Evolutionary conservation across 257 asterid species (phyloP), one percentile per base, ranked within the genome.

Genomic region (Phtheirospermum japonicum): DNA sequence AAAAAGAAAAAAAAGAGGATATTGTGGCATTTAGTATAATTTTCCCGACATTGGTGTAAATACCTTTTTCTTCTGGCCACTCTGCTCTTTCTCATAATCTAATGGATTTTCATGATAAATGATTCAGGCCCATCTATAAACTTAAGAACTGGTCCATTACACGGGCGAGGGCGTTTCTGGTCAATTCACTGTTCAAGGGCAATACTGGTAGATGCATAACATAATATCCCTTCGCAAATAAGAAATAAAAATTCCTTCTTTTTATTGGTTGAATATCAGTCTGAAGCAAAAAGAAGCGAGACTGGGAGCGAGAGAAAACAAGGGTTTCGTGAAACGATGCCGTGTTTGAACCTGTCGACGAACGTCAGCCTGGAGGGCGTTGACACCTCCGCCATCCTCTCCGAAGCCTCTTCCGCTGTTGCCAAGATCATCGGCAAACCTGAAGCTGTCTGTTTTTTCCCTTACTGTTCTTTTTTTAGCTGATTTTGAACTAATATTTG

Each of bases 391-490:
- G 59, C 89, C 67, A 71, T 91, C 64, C 95, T 91, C 78, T 79
- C 95, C 4, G 96, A 91, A 77, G 92, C 94, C 34, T 74, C 98
- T 64, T 84, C 96, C 55, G 37, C 85, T 32, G 95, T 91, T 13
- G 95, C 98, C 69, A 81, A 86, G 68, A 52, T 88, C 77, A 81
- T 83, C 79, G 88, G 95, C 76, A 91, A 91, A 70, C 98, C 98
- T 20, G 93, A 86, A 65, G 84, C 94, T 13, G 97, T 91, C 61
- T 52, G 79, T 66, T 34, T 50, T 57, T 40, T 57, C 3, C 37
- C 54, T 2, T 14, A 9, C 31, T 43, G 7, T 46, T 32, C 50
- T 3, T 40, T n/a, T 20, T 49, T 50, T 34, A 17, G 32, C 2
- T 28, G 10, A 9, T 52, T 58, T 49, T 18, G 9, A 49, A 13